Percentiles rank a stretch among this genome's conserved stretches.
phyloP scores from a whole-genome alignment of 2,329 filamentous ascomycete genomes.

The Colletotrichum limetticola region DNA sequence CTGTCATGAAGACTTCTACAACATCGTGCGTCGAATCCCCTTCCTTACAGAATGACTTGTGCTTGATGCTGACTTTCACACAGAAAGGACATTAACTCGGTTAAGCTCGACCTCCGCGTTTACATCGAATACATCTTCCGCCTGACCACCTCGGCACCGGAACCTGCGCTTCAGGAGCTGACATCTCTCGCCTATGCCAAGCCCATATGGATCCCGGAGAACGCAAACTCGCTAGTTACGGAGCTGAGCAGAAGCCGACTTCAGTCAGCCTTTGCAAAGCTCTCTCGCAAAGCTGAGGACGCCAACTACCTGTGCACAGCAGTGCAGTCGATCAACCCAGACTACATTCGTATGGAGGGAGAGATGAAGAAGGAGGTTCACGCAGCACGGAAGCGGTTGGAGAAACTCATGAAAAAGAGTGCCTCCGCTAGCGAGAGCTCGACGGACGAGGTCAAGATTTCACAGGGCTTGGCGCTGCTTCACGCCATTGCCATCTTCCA shows the following conservation, averaged over 20 bases:
- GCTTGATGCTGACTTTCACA: constrained; percentile 44
- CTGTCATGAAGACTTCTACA: constrained; percentile 37
- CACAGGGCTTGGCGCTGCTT: constrained; percentile 79
- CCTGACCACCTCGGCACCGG: constrained; percentile 52
- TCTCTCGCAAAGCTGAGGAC: constrained; percentile 64
- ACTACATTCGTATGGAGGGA: constrained; percentile 64
- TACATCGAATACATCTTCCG: constrained; percentile 67
- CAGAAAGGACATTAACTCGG: constrained; percentile 51
- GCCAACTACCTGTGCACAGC: constrained; percentile 64
- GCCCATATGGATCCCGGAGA: constrained; percentile 44
- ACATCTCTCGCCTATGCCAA: constrained; percentile 66
- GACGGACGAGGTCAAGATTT: constrained; percentile 51
- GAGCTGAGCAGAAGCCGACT: constrained; percentile 67
- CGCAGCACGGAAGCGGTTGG: constrained; percentile 62
- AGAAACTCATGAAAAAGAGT: constrained; percentile 59
- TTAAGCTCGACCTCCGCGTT: constrained; percentile 52
- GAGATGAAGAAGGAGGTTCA: constrained; percentile 64
- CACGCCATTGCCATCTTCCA: constrained; percentile 88
- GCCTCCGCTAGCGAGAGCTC: constrained; percentile 40
- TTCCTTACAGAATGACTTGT: constrained; percentile 23
- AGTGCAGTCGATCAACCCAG: constrained; percentile 63
- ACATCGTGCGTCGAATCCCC: constrained; percentile 43
- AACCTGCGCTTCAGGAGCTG: constrained; percentile 60
- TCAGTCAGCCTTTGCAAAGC: constrained; percentile 66
- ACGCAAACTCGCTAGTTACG: constrained; percentile 46